Evolutionary conservation across 169 alveolate species (phyloP), one percentile per base, ranked within the genome.

Genomic region (Fabrea salina): DNA sequence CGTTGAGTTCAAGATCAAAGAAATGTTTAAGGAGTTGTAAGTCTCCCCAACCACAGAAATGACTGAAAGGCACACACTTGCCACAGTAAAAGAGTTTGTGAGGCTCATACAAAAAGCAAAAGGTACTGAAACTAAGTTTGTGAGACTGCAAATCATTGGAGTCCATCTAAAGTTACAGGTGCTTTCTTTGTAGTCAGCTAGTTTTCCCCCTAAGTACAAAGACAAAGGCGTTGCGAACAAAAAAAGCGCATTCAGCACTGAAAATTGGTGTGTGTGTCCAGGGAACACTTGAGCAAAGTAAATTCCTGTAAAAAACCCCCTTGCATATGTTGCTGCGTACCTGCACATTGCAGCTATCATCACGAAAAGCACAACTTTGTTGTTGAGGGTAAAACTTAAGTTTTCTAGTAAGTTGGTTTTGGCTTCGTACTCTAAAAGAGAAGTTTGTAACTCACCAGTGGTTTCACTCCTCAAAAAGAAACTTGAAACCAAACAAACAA

Each of bases 281-380:
- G 78, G 39, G 44, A 68, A 68, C 35, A 43, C 47, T 13, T 68
- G 16, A 19, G 78, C 11, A 30, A 4, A 68, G 44, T 68, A 68
- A 8, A 68, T 8, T 41, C 64, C 78, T 47, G 40, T 64, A 44
- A 25, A 68, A 47, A 19, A 68, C 7, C 78, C 78, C 44, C 78
- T 68, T n/a, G 78, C 78, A 4, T 41, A 68, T 13, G 64, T 64
- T 11, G 44, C 27, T 40, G 78, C 19, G 39, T 68, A 68, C 30
- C 78, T 13, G 32, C 40, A 43, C 8, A 68, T 41, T 41, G 64
- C 44, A n/a, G 44, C 78, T 19, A 68, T 47, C 19, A 68, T 13
- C n/a, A 64, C 44, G 41, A 68, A n/a, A 16, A 68, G 8, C 11
- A 68, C 19, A 1, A 64, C 44, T 43, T 43, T 16, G 27, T 43